These are phyloP conservation scores for Leccinum barrowsii DNA, from an alignment of 768 basidiomycete genomes.

Conservation along the genomic window DNA sequence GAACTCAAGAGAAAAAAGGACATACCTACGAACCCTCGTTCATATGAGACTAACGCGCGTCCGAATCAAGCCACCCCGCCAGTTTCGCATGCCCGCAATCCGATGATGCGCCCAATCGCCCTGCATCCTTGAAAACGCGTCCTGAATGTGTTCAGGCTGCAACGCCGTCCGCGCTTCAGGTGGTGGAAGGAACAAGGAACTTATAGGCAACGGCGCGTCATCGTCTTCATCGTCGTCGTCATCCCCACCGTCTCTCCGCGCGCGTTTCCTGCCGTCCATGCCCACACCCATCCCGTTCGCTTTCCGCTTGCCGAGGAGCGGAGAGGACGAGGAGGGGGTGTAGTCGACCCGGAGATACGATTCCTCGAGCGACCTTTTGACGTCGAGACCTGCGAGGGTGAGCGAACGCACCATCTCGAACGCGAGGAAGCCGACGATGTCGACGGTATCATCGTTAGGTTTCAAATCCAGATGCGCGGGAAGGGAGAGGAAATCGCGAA, in stretches of 20 bases:
- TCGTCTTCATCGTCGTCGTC: constrained; percentile 56
- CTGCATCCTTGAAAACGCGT: constrained; percentile 90
- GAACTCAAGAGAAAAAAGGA: not conserved
- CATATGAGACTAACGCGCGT: constrained; percentile 78
- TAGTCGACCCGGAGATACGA: constrained; percentile 65
- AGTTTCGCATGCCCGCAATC: constrained; percentile 85
- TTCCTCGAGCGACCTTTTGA: constrained; percentile 72
- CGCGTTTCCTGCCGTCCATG: constrained; percentile 36
- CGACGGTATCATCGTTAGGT: constrained; percentile 90
- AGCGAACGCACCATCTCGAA: constrained; percentile 97
- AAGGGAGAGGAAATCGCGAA: constrained; percentile 91
- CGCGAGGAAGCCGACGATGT: constrained; percentile 94
- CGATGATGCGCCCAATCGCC: constrained; percentile 77
- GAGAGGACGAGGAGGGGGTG: constrained; percentile 41
- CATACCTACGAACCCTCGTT: not conserved
- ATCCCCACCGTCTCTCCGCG: constrained; percentile 45
- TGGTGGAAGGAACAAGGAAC: constrained; percentile 70
- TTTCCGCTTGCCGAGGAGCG: constrained; percentile 70
- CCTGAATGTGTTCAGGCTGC: constrained; percentile 82
- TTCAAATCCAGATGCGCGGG: constrained; percentile 83
- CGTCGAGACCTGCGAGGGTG: constrained; percentile 64
- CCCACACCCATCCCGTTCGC: constrained; percentile 40
- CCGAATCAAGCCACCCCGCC: constrained; percentile 80
- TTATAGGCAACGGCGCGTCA: constrained; percentile 63
- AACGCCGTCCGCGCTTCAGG: constrained; percentile 77